Evolutionary conservation across 352 stramenopile genomes (phyloP), one percentile per base, ranked within the genome.

Genomic region (Plasmopara halstedii): DNA sequence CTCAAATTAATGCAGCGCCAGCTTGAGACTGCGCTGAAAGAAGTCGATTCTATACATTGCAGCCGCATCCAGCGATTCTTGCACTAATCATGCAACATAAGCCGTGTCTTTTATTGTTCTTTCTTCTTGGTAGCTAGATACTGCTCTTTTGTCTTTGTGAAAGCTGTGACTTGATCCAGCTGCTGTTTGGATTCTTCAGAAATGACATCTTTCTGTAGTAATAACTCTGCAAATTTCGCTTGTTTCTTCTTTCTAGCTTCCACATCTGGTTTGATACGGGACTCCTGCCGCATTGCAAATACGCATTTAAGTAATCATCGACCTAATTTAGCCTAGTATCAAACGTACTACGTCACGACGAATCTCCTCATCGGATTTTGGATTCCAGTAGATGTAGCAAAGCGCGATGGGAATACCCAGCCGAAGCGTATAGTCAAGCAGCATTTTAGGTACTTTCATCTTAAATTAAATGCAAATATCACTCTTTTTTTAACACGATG

Each of bases 371-470:
- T 91, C 67, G 2, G 72, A 67, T 18, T 78, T 70, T 7, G 82
- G 82, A 35, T 86, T 56, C 71, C 77, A 93, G 51, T 73, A 86
- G 40, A 67, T 73, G 47, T 75, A 71, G 33, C 70, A 80, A 18
- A 86, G 47, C 13, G 56, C 77, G 9, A 79, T 86, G 39, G 79
- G 70, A 32, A 90, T 64, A 25, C 73, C 71, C 56, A 93, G 86
- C 59, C 86, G 62, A 35, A 79, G 40, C 18, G 48, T 58, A 54
- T 89, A 93, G 54, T 93, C 77, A 38, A 91, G 38, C 42, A 93
- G 20, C 82, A 93, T 88, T 62, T 88, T 89, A 44, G 63, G 49
- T 48, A 93, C 67, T 62, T 89, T 90, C 73, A 93, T 84, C 18
- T 21, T 13, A 11, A 50, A 25, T 42, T 29, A 42, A 35, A 33